These are phyloP conservation scores for Fagopyrum esculentum DNA, from an alignment of 148 eudicot species.

Conservation along the genomic window DNA sequence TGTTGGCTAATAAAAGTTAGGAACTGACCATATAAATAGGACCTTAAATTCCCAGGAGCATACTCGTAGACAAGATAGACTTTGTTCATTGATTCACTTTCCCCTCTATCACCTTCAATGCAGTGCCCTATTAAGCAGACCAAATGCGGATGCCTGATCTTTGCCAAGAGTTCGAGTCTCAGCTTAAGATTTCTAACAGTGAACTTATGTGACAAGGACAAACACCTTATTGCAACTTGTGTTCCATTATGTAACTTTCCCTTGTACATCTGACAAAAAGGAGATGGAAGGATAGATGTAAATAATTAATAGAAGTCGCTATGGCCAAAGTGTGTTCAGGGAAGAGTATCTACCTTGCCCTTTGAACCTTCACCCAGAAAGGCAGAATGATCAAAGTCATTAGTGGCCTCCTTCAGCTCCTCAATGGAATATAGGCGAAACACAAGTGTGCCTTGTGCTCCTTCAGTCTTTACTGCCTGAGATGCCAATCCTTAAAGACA, in stretches of 20 bases:
- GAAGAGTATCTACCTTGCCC: slow-evolving; percentile 50
- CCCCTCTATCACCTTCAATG: slow-evolving; percentile 29
- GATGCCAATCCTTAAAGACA: slow-evolving; percentile 43
- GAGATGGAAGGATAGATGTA: background rate
- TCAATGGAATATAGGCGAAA: slow-evolving; percentile 44
- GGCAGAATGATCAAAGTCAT: slow-evolving; percentile 41
- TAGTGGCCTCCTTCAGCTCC: slow-evolving; percentile 63
- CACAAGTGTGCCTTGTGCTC: slow-evolving; percentile 39
- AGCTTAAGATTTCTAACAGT: slow-evolving; percentile 52
- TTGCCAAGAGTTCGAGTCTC: slow-evolving; percentile 60
- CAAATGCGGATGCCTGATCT: slow-evolving; percentile 57
- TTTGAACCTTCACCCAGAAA: slow-evolving; percentile 60
- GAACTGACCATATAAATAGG: slow-evolving; percentile 47
- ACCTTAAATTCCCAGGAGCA: slow-evolving; percentile 39
- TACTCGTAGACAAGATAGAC: slow-evolving; percentile 64
- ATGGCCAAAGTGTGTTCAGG: background rate
- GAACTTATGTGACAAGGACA: slow-evolving; percentile 41
- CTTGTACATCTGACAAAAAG: slow-evolving; percentile 35
- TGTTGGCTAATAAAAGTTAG: background rate
- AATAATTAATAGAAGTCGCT: background rate
- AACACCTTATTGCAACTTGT: slow-evolving; percentile 50
- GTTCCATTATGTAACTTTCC: slow-evolving; percentile 54
- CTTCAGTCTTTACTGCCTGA: slow-evolving; percentile 40
- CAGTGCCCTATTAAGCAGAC: slow-evolving; percentile 67
- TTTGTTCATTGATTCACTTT: slow-evolving; percentile 26